Conservation (phyloP, 148 eudicot genomes). For the Heliosperma pusillum region DNA sequence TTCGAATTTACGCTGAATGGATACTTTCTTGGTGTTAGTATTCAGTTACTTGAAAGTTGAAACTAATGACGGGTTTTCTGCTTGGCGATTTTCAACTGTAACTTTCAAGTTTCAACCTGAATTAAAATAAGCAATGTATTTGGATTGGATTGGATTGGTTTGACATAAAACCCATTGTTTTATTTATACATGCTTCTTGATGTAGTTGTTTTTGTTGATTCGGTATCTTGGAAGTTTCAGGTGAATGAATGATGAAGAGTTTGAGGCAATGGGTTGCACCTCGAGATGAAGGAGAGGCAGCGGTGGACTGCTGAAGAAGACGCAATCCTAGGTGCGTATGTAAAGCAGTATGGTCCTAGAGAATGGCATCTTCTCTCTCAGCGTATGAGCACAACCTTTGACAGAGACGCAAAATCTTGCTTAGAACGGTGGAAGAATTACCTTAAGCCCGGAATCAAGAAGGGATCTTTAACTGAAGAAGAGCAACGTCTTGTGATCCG, state of each 20-base stretch:
- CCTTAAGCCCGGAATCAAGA: slow-evolving; percentile 64
- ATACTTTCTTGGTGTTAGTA: too few species aligned
- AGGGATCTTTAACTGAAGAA: slow-evolving; percentile 61
- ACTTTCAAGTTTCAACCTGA: too few species aligned
- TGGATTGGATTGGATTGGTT: too few species aligned
- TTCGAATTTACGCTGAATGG: too few species aligned
- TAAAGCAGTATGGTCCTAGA: slow-evolving; percentile 57
- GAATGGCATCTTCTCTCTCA: slow-evolving; percentile 70
- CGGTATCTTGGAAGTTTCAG: slow-evolving; percentile 11
- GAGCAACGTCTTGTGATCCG: slow-evolving; percentile 60
- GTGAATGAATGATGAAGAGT: slow-evolving; percentile 49
- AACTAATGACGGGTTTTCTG: too few species aligned
- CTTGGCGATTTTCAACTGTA: background rate
- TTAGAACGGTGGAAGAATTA: slow-evolving; percentile 71
- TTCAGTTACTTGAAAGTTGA: too few species aligned
- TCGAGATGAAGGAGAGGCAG: slow-evolving; percentile 70
- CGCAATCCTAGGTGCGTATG: slow-evolving; percentile 49
- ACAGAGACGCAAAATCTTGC: slow-evolving; percentile 63
- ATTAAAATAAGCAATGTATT: too few species aligned
- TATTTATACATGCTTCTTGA: background rate
- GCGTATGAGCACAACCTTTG: slow-evolving; percentile 56
- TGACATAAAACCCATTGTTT: too few species aligned
- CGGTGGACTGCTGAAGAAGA: slow-evolving; percentile 75
- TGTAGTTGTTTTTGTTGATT: background rate
- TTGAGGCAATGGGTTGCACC: slow-evolving; percentile 39